These are phyloP conservation scores for Colletotrichum caudatum DNA, from an alignment of 2,329 filamentous ascomycete genomes.

Conservation along the genomic window DNA sequence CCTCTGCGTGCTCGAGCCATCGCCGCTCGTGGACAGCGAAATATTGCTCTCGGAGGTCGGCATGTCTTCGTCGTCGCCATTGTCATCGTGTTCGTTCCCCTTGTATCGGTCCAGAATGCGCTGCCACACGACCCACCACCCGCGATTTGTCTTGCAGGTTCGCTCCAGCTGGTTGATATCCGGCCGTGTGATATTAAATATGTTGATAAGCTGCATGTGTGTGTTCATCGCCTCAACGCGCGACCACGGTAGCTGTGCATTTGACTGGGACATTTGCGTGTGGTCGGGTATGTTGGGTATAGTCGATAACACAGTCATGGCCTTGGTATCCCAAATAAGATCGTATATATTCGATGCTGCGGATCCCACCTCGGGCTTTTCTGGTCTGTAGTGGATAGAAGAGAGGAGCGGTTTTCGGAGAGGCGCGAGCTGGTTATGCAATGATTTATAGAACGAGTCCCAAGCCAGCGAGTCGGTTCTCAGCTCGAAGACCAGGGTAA, in stretches of 20 bases:
- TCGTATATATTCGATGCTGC: conserved; percentile 66
- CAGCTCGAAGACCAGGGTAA: conserved; percentile 77
- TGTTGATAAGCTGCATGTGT: conserved; percentile 72
- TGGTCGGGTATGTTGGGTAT: conserved; percentile 74
- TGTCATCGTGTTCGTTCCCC: conserved; percentile 16
- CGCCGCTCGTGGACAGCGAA: conserved; percentile 21
- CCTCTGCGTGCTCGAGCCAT: conserved; percentile 17
- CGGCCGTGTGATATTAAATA: conserved; percentile 61
- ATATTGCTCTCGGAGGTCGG: conserved; percentile 14
- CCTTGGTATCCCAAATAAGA: conserved; percentile 70
- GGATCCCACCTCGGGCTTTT: conserved; percentile 56
- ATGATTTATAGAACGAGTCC: conserved; percentile 67
- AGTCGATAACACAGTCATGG: conserved; percentile 70
- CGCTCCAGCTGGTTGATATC: conserved; percentile 65
- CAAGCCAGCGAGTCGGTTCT: conserved; percentile 69
- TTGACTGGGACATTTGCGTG: conserved; percentile 28
- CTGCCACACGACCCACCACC: conserved; percentile 79
- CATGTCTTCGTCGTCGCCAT: not conserved
- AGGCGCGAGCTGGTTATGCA: conserved; percentile 71
- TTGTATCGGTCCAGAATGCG: conserved; percentile 57
- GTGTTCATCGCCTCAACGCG: conserved; percentile 73
- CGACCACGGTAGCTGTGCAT: conserved; percentile 59
- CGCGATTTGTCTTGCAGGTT: conserved; percentile 74
- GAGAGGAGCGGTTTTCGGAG: conserved; percentile 67
- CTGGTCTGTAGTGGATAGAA: conserved; percentile 69